Conservation (phyloP, 1,139 yeast species). For the Kodamaea sp. region DNA sequence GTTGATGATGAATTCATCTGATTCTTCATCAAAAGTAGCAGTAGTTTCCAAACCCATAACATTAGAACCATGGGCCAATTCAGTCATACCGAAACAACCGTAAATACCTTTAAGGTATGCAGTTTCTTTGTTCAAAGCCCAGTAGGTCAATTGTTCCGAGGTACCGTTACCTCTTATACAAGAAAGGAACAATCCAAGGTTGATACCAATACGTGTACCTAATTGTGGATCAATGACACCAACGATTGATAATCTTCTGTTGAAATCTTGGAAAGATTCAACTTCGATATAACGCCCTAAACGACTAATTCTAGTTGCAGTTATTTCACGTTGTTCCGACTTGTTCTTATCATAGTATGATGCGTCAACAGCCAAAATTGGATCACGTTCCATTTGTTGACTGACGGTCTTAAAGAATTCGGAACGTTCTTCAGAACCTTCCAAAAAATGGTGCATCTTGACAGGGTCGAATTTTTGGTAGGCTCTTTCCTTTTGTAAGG, state of each 20-base stretch:
- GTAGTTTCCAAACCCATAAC: constrained; percentile 47
- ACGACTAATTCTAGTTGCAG: constrained; percentile 36
- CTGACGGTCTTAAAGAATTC: constrained; percentile 26
- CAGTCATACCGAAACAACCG: constrained; percentile 51
- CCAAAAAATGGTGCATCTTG: constrained; percentile 40
- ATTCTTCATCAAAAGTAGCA: constrained; percentile 40
- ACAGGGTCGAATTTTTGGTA: constrained; percentile 27
- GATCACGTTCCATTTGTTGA: constrained; percentile 45
- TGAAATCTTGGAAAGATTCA: constrained; percentile 35
- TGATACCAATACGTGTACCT: constrained; percentile 28
- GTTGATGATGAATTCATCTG: constrained; percentile 42
- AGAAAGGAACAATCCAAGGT: constrained; percentile 29
- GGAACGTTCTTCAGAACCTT: constrained; percentile 35
- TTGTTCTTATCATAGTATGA: constrained; percentile 37
- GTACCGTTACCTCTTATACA: constrained; percentile 33
- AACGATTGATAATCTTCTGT: constrained; percentile 33
- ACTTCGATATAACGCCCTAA: constrained; percentile 37
- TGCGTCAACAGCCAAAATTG: constrained; percentile 33
- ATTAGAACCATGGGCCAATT: constrained; percentile 48
- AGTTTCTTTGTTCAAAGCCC: constrained; percentile 40
- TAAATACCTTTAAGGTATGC: constrained; percentile 35
- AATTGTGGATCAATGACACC: constrained; percentile 30
- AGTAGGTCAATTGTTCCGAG: constrained; percentile 35
- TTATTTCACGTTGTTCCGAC: constrained; percentile 34
- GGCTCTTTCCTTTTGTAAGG: constrained; percentile 34